Conservation (phyloP, 176 grass and related monocot species). For the Guadua angustifolia region DNA sequence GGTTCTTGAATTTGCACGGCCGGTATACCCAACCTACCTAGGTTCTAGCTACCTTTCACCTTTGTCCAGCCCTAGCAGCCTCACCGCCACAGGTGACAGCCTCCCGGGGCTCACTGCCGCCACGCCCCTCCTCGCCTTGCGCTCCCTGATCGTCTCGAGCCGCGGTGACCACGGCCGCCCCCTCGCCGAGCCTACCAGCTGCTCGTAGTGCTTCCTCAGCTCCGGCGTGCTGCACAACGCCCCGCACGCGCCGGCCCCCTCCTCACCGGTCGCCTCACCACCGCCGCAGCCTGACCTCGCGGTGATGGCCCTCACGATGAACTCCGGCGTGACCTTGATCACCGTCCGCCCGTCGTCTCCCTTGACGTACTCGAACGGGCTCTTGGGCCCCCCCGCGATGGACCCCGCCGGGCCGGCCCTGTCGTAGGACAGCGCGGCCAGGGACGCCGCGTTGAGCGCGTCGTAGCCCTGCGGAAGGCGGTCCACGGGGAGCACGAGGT, state of each 20-base stretch:
- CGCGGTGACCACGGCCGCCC: conserved; percentile 70
- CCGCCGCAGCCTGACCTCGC: not conserved
- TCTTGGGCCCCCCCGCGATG: conserved; percentile 41
- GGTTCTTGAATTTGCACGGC: not conserved
- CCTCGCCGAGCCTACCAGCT: conserved; percentile 70
- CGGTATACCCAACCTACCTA: conserved; percentile 12
- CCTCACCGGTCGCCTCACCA: not conserved
- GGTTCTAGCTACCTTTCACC: conserved; percentile 27
- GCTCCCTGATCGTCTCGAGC: conserved; percentile 83
- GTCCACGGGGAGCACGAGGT: conserved; percentile 83
- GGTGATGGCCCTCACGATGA: conserved; percentile 59
- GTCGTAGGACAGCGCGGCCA: conserved; percentile 58
- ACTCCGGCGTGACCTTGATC: conserved; percentile 81
- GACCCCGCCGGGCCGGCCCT: not conserved
- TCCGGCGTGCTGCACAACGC: conserved; percentile 86
- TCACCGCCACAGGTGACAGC: conserved; percentile 62
- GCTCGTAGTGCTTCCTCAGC: conserved; percentile 93
- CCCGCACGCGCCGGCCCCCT: not conserved
- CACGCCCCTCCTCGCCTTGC: conserved; percentile 39
- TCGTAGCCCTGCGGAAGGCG: conserved; percentile 56
- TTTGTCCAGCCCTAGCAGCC: conserved; percentile 51
- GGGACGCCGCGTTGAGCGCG: conserved; percentile 53
- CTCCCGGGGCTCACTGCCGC: conserved; percentile 33
- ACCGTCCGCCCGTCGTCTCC: conserved; percentile 56
- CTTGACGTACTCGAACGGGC: conserved; percentile 78